These are phyloP conservation scores for Neocatenulostroma microsporum DNA, from an alignment of 2,329 filamentous ascomycete species.

Conservation along the genomic window DNA sequence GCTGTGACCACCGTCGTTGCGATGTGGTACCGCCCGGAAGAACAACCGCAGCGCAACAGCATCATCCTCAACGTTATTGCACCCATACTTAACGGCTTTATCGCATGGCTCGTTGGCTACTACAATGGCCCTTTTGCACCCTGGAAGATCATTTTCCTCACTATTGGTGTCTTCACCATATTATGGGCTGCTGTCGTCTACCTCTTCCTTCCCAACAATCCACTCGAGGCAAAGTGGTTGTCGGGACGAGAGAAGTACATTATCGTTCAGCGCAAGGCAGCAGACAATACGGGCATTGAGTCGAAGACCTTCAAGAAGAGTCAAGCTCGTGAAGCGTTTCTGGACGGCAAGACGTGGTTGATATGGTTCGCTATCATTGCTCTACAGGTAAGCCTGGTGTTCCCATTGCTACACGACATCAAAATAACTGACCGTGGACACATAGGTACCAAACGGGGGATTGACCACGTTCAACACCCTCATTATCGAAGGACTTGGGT, in stretches of 20 bases:
- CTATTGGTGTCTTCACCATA: constrained; percentile 35
- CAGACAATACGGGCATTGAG: constrained; percentile 25
- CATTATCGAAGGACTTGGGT: constrained; percentile 54
- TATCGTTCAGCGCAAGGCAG: constrained; percentile 19
- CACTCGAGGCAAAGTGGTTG: constrained; percentile 37
- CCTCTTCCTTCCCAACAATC: constrained; percentile 35
- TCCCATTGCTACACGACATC: too few species aligned
- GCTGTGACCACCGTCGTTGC: too few species aligned
- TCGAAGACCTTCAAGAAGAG: constrained; percentile 39
- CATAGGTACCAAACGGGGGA: too few species aligned
- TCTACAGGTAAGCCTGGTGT: too few species aligned
- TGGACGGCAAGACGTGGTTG: too few species aligned
- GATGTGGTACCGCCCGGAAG: too few species aligned
- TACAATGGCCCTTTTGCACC: not conserved
- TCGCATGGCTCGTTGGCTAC: too few species aligned
- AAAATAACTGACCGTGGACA: too few species aligned
- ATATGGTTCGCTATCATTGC: too few species aligned
- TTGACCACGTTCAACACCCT: constrained; percentile 60
- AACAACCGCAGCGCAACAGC: too few species aligned
- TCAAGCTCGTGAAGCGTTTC: constrained; percentile 33
- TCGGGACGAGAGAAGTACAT: constrained; percentile 27
- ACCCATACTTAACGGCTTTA: too few species aligned
- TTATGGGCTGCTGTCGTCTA: constrained; percentile 34
- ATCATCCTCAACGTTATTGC: too few species aligned
- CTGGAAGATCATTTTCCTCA: constrained; percentile 34